phyloP scores from a whole-genome alignment of 2,329 filamentous ascomycete genomes.

The Trichoderma afroharzianum region DNA sequence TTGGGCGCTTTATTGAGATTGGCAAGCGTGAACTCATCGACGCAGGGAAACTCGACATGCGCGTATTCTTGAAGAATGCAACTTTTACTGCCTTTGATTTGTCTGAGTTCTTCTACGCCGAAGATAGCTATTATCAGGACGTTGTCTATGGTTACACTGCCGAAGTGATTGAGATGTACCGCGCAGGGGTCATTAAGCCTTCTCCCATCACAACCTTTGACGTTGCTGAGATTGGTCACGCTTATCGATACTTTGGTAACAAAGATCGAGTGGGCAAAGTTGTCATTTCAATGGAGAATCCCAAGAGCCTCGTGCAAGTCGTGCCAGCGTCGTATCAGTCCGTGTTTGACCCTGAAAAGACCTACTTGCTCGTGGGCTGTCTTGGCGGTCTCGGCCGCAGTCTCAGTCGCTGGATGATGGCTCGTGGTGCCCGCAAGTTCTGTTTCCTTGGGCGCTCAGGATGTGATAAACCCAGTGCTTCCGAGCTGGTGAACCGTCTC shows the following conservation, averaged over 20 bases:
- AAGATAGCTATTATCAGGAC: background rate
- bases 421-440: slow-evolving; percentile 29
- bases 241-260: slow-evolving; percentile 22
- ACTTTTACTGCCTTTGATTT: slow-evolving; percentile 21
- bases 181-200: background rate
- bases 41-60: slow-evolving; percentile 4
- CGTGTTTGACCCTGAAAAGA: slow-evolving; percentile 20
- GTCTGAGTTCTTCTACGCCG: background rate
- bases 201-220: slow-evolving; percentile 3
- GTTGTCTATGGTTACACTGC: slow-evolving; percentile 1
- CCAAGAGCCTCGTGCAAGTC: slow-evolving; percentile 2
- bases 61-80: slow-evolving; percentile 5
- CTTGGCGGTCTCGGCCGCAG: slow-evolving; percentile 32
- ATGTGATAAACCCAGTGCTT: slow-evolving; percentile 26
- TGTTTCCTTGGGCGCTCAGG: slow-evolving; percentile 23
- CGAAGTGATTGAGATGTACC: slow-evolving; percentile 12
- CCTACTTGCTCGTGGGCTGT: slow-evolving; percentile 27
- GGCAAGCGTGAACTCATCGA: slow-evolving; percentile 10
- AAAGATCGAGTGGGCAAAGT: slow-evolving; percentile 30
- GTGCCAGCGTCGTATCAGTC: background rate
- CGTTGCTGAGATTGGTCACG: slow-evolving; percentile 15
- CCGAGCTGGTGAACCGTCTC: slow-evolving; percentile 22
- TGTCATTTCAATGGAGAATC: slow-evolving; percentile 29
- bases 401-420: slow-evolving; percentile 29
- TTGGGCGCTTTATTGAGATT: slow-evolving; percentile 13